These are phyloP conservation scores for Zygosaccharomyces pseudobailii DNA, from an alignment of 1,139 yeast species.

Conservation along the genomic window DNA sequence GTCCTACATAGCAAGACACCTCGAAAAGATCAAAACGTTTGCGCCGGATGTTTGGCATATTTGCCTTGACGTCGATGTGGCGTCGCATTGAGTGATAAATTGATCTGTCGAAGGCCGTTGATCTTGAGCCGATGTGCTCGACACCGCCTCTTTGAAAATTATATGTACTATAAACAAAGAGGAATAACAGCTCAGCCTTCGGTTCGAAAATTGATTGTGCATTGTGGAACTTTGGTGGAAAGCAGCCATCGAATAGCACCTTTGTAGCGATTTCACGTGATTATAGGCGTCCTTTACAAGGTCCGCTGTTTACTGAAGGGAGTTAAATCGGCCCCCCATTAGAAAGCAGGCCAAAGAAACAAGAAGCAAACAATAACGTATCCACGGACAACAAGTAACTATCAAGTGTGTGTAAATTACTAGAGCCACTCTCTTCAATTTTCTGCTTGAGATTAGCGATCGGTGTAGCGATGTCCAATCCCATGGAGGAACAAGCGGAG, in stretches of 20 bases:
- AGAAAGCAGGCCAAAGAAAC: neutral
- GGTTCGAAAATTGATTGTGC: neutral
- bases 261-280: neutral
- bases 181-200: neutral
- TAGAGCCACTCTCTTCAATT: neutral
- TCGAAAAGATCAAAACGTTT: constrained; percentile 69
- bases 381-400: neutral
- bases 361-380: neutral
- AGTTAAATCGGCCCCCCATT: neutral
- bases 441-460: neutral
- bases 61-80: constrained; percentile 49
- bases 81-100: constrained; percentile 2
- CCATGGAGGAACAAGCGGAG: constrained; percentile 8
- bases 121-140: neutral
- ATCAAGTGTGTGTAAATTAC: neutral
- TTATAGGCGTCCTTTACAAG: neutral
- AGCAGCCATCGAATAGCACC: neutral
- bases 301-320: neutral
- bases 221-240: neutral
- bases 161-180: neutral
- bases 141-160: neutral
- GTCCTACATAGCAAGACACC: constrained; percentile 17
- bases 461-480: constrained; percentile 6
- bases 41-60: constrained; percentile 87
- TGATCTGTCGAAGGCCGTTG: neutral